Percentiles rank a stretch among this genome's conserved stretches.
phyloP scores from a whole-genome alignment of 768 basidiomycete species.

The Phlegmacium glaucopus region DNA sequence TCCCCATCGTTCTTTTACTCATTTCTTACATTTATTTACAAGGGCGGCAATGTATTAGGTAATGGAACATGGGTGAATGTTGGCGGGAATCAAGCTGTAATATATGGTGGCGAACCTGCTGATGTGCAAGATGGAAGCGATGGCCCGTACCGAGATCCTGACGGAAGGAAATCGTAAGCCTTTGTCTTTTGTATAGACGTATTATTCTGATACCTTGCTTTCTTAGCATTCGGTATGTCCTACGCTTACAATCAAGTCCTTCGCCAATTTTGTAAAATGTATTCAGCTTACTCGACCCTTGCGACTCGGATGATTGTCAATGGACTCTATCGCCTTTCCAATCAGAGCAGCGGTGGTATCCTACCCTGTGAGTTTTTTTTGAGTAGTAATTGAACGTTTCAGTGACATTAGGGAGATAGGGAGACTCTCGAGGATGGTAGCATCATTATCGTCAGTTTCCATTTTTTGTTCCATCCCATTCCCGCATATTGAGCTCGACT shows the following conservation, averaged over 20 bases:
- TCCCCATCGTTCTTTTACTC: not conserved
- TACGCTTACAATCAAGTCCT: not conserved
- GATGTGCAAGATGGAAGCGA: conserved; percentile 40
- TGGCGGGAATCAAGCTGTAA: conserved; percentile 70
- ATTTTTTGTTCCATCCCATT: not conserved
- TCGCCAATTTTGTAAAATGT: not conserved
- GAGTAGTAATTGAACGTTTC: not conserved
- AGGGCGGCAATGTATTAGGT: conserved; percentile 57
- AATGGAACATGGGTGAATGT: conserved; percentile 81
- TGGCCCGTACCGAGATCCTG: conserved; percentile 52
- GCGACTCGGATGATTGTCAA: conserved; percentile 54
- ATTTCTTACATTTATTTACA: not conserved
- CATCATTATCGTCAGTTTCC: conserved; percentile 49
- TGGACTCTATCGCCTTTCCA: conserved; percentile 43
- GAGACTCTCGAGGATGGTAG: conserved; percentile 61
- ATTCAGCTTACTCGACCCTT: conserved; percentile 58
- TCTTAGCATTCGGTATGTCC: conserved; percentile 42
- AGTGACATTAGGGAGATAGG: conserved; percentile 24
- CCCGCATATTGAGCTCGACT: not conserved
- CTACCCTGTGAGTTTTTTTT: conserved; percentile 57
- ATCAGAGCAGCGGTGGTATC: conserved; percentile 71
- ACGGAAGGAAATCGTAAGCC: conserved; percentile 53
- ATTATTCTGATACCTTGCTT: not conserved
- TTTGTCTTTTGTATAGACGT: not conserved
- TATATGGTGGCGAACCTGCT: conserved; percentile 48